phyloP scores from a whole-genome alignment of 371 early-diverging fungal species.

The Mortierella sp. region DNA sequence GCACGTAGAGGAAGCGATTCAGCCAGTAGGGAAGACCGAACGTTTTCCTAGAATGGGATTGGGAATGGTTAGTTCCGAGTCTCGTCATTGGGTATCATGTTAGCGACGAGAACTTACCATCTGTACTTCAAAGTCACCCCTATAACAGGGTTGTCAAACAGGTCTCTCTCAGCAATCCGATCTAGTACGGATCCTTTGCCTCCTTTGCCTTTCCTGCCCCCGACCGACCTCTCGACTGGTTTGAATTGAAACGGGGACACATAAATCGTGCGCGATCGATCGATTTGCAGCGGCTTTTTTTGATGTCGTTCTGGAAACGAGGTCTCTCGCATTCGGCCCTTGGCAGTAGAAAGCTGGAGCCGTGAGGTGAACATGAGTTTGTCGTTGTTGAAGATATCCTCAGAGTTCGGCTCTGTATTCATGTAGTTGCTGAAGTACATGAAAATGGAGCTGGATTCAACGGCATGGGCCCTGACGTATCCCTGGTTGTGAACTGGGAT shows the following conservation, averaged over 20 bases:
- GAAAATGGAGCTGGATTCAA: conserved; percentile 23
- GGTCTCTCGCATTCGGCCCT: too few relatives aligned
- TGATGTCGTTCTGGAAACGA: too few relatives aligned
- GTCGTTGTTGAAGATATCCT: conserved; percentile 25
- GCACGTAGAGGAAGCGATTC: conserved; percentile 8
- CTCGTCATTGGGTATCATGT: neutral
- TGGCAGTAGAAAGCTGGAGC: conserved; percentile 22
- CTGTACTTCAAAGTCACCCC: conserved; percentile 31
- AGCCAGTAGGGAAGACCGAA: conserved; percentile 29
- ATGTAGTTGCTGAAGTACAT: conserved; percentile 20
- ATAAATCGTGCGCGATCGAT: conserved; percentile 13
- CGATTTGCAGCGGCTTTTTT: too few relatives aligned
- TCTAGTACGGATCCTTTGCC: conserved; percentile 20
- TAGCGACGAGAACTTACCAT: conserved; percentile 17
- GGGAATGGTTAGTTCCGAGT: neutral
- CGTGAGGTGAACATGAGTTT: conserved; percentile 37
- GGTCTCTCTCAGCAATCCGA: conserved; percentile 29
- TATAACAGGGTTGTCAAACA: conserved; percentile 45
- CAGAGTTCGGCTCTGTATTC: too few relatives aligned
- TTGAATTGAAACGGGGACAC: conserved; percentile 33
- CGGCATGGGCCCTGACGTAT: conserved; percentile 32
- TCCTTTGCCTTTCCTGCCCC: neutral
- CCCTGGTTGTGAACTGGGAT: conserved; percentile 30
- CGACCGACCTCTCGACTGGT: conserved; percentile 23
- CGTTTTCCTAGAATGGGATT: conserved; percentile 23